These are phyloP conservation scores for Suillus tomentosus DNA, from an alignment of 768 basidiomycete genomes.

Conservation along the genomic window DNA sequence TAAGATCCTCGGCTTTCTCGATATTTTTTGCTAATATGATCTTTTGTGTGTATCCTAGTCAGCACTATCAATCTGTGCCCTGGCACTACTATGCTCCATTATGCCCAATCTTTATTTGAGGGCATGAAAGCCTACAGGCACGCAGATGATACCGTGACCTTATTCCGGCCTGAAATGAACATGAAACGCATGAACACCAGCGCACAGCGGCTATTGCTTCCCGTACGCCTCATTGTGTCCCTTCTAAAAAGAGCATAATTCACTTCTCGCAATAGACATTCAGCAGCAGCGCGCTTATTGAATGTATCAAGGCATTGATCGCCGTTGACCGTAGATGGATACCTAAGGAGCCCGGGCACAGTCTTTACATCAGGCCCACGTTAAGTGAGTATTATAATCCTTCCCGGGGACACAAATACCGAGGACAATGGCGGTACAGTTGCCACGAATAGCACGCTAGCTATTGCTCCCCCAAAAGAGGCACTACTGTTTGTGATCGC, in stretches of 20 bases:
- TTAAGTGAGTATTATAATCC: constrained; percentile 45
- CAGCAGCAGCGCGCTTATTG: constrained; percentile 68
- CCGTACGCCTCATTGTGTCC: constrained; percentile 45
- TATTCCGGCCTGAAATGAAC: constrained; percentile 97
- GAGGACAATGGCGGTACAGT: constrained; percentile 48
- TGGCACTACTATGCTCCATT: constrained; percentile 78
- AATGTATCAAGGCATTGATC: constrained; percentile 85
- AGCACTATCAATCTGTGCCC: constrained; percentile 30
- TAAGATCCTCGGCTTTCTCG: constrained; percentile 38
- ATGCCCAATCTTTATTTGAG: constrained; percentile 90
- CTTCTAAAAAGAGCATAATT: background rate
- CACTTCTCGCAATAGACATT: constrained; percentile 56
- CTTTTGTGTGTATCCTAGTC: constrained; percentile 19
- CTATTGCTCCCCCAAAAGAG: constrained; percentile 60
- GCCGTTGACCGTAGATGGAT: constrained; percentile 88
- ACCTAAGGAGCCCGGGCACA: constrained; percentile 83
- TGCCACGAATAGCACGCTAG: constrained; percentile 55
- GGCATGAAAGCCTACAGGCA: constrained; percentile 93
- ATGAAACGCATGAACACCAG: constrained; percentile 94
- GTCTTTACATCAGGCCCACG: constrained; percentile 88
- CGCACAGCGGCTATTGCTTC: constrained; percentile 75
- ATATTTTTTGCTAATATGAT: constrained; percentile 9
- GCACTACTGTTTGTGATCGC: constrained; percentile 70
- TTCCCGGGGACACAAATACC: constrained; percentile 10
- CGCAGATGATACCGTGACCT: constrained; percentile 65